A percentile compares a stretch with the other conserved stretches of the same genome.
Evolutionary conservation across 2,329 filamentous ascomycete genomes (phyloP).

Genomic region (Plenodomus biglobosus): DNA sequence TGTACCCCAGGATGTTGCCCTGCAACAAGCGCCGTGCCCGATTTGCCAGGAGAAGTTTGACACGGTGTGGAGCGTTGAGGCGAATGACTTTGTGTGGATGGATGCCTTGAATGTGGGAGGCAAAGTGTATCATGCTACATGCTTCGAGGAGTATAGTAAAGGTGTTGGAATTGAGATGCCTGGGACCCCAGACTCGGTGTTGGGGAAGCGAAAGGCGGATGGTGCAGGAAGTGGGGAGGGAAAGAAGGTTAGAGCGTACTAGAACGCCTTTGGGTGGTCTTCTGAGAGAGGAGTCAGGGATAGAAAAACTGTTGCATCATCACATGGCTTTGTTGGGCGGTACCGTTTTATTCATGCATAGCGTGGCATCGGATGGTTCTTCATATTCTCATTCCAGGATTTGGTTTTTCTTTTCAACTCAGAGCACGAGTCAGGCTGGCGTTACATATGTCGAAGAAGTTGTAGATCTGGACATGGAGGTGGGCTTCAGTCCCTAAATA

Average conservation of each 20-base stretch:
- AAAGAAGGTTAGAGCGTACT: constrained; percentile 37
- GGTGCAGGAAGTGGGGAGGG: constrained; percentile 24
- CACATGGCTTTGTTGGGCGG: background rate
- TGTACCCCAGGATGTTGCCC: constrained; percentile 75
- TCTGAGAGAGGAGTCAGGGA: background rate
- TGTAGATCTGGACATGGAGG: too few relatives aligned
- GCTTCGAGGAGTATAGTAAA: constrained; percentile 67
- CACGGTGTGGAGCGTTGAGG: constrained; percentile 86
- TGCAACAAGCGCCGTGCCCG: constrained; percentile 78
- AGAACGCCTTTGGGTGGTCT: too few relatives aligned
- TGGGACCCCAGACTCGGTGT: constrained; percentile 41
- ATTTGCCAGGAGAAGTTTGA: constrained; percentile 97
- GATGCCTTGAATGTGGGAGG: constrained; percentile 78
- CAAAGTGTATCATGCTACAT: constrained; percentile 86
- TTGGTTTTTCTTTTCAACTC: background rate
- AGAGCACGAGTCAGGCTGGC: background rate
- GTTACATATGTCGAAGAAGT: background rate
- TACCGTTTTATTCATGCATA: constrained; percentile 12
- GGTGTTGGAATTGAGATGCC: constrained; percentile 36
- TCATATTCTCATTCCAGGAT: background rate
- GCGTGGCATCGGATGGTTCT: constrained; percentile 12
- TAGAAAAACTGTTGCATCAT: too few relatives aligned
- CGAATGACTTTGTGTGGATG: constrained; percentile 96
- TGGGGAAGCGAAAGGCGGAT: constrained; percentile 43
- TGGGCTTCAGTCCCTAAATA: too few relatives aligned